Evolutionary conservation across 192 early-diverging fungal genomes (phyloP).

Genomic region (Funneliformis mosseae): DNA sequence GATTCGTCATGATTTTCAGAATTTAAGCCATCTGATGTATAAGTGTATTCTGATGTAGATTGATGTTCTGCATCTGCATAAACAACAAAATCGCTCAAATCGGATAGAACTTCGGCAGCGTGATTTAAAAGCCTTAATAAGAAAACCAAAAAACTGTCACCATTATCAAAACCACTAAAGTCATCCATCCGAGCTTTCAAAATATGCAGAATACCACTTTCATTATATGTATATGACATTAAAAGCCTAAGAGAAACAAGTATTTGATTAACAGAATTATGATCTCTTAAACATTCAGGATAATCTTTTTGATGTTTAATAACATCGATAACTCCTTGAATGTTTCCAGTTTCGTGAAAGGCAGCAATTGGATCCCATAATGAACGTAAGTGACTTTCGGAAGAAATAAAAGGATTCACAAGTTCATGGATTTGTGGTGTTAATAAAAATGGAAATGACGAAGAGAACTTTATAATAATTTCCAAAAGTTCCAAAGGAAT

Average conservation of each 20-base stretch:
- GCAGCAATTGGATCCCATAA: slow-evolving; percentile 32
- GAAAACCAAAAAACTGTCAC: slow-evolving; percentile 33
- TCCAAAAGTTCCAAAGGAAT: slow-evolving; percentile 34
- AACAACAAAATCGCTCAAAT: slow-evolving; percentile 30
- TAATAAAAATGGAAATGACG: slow-evolving; percentile 20
- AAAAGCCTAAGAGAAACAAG: slow-evolving; percentile 27
- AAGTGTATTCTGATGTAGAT: neutral
- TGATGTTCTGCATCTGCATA: slow-evolving; percentile 30
- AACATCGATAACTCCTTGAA: slow-evolving; percentile 34
- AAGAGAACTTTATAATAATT: slow-evolving; percentile 31
- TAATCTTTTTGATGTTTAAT: slow-evolving; percentile 38
- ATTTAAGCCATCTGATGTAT: neutral
- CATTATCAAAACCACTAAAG: slow-evolving; percentile 36
- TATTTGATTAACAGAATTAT: slow-evolving; percentile 28
- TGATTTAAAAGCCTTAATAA: slow-evolving; percentile 31
- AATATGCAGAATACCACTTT: slow-evolving; percentile 32
- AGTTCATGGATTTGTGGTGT: slow-evolving; percentile 17
- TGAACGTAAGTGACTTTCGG: slow-evolving; percentile 26
- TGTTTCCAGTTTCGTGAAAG: slow-evolving; percentile 29
- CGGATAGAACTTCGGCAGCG: slow-evolving; percentile 31
- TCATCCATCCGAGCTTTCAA: slow-evolving; percentile 33
- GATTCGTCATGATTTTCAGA: neutral
- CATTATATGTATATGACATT: slow-evolving; percentile 31
- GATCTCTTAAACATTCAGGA: slow-evolving; percentile 36
- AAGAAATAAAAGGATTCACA: neutral